These are phyloP conservation scores for Cyberlindnera samutprakarnensis DNA, from an alignment of 805 yeast species.

Conservation along the genomic window DNA sequence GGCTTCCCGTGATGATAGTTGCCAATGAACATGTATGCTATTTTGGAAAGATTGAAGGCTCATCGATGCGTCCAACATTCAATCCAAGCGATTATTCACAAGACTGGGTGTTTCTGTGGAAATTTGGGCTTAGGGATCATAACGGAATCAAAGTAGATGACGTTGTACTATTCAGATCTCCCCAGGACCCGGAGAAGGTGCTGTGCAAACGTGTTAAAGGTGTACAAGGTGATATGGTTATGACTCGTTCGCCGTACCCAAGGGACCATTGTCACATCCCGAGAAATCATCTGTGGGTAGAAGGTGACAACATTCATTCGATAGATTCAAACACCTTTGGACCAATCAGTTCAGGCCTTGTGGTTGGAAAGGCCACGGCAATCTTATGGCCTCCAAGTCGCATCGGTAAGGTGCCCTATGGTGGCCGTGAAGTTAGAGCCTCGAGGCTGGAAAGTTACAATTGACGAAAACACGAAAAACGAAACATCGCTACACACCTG, in stretches of 20 bases:
- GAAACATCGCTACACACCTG: no score
- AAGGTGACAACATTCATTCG: conserved; percentile 84
- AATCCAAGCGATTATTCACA: conserved; percentile 51
- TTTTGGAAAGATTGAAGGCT: conserved; percentile 69
- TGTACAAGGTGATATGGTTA: conserved; percentile 59
- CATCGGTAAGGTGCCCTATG: conserved; percentile 40
- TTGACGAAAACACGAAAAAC: background rate
- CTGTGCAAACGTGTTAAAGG: conserved; percentile 78
- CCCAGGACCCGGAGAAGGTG: conserved; percentile 68
- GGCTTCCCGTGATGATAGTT: conserved; percentile 77
- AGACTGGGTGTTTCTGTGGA: conserved; percentile 66
- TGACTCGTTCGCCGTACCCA: conserved; percentile 62
- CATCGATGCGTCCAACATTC: conserved; percentile 84
- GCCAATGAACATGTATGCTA: conserved; percentile 64
- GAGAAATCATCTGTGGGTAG: conserved; percentile 84
- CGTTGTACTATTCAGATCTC: conserved; percentile 71
- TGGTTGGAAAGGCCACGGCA: conserved; percentile 64
- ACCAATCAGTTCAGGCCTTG: conserved; percentile 74
- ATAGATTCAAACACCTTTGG: conserved; percentile 86
- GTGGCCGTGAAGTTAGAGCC: conserved; percentile 46
- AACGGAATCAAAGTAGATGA: conserved; percentile 52
- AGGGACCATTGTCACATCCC: conserved; percentile 57
- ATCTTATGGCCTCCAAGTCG: conserved; percentile 66
- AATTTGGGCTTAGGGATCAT: conserved; percentile 44
- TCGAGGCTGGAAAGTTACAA: conserved; percentile 4